Evolutionary conservation across 345 rosid species (phyloP).

Genomic region (Turritis glabra): DNA sequence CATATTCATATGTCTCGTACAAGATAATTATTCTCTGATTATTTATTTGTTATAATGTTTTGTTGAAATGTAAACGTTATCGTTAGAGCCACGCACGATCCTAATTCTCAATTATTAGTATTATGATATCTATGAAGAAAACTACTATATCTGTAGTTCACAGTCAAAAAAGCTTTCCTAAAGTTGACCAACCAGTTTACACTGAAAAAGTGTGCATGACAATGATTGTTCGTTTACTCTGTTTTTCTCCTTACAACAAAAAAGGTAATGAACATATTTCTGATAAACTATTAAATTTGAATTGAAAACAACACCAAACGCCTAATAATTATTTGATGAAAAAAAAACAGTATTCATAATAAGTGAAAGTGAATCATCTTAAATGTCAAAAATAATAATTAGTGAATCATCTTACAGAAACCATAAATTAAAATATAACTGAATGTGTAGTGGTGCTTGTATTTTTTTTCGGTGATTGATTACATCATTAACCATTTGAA

Average conservation of each 20-base stretch:
- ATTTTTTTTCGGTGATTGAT: too few species aligned
- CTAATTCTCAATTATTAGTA: neutral
- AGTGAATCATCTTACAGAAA: too few species aligned
- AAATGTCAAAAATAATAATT: too few species aligned
- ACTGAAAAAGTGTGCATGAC: neutral
- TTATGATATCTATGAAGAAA: neutral
- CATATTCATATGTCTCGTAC: conserved; percentile 9
- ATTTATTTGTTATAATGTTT: neutral
- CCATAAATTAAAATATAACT: too few species aligned
- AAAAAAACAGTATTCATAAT: too few species aligned
- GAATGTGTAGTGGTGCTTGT: too few species aligned
- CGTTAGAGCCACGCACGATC: conserved; percentile 32
- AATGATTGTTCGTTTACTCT: neutral
- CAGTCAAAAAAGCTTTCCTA: conserved; percentile 5
- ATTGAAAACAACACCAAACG: neutral
- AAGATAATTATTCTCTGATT: neutral
- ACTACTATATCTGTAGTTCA: conserved; percentile 26
- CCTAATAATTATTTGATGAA: neutral
- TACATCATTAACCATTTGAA: too few species aligned
- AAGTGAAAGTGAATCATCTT: too few species aligned
- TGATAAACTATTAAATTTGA: neutral
- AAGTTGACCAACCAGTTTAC: conserved; percentile 32
- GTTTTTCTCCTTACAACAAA: neutral
- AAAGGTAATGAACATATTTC: neutral
- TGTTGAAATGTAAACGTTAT: conserved; percentile 10